phyloP scores from a whole-genome alignment of 495 filamentous ascomycete species.

The Podospora pseudopauciseta region DNA sequence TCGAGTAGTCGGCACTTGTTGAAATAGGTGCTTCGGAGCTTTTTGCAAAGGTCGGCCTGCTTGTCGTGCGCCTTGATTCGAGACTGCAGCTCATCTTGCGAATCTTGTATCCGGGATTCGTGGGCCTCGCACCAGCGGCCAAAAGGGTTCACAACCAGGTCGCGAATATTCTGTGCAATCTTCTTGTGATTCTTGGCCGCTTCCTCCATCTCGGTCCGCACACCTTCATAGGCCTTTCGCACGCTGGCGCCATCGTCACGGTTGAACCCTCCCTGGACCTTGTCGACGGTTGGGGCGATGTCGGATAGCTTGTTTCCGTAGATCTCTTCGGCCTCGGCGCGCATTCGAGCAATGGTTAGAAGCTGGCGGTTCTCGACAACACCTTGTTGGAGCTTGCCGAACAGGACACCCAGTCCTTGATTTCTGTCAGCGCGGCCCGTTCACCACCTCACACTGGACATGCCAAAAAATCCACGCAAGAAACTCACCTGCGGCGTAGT shows the following conservation, averaged over 20 bases:
- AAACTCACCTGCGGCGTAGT: slow-evolving; percentile 78
- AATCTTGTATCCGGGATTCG: slow-evolving; percentile 82
- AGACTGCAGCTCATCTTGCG: slow-evolving; percentile 85
- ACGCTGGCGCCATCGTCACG: slow-evolving; percentile 96
- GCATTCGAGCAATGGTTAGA: slow-evolving; percentile 83
- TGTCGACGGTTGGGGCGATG: slow-evolving; percentile 79
- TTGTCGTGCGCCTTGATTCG: slow-evolving; percentile 90
- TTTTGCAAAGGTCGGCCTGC: slow-evolving; percentile 84
- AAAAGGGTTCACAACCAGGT: slow-evolving; percentile 91
- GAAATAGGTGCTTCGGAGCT: slow-evolving; percentile 93
- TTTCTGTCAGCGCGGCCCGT: slow-evolving; percentile 23
- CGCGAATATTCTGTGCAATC: slow-evolving; percentile 91
- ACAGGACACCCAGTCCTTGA: slow-evolving; percentile 85
- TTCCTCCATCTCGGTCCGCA: slow-evolving; percentile 91
- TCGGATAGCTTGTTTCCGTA: slow-evolving; percentile 80
- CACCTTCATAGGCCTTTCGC: slow-evolving; percentile 94
- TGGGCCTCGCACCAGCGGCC: slow-evolving; percentile 93
- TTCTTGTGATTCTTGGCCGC: slow-evolving; percentile 87
- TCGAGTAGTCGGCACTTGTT: slow-evolving; percentile 97
- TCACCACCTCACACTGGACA: background rate
- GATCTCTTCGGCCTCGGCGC: slow-evolving; percentile 89
- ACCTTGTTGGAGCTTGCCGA: slow-evolving; percentile 95
- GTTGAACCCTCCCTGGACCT: slow-evolving; percentile 76
- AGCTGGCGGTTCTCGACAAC: slow-evolving; percentile 93
- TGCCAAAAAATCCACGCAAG: slow-evolving; percentile 1